Evolutionary conservation across 345 rosid species (phyloP).

Genomic region (Physaria fendleri): DNA sequence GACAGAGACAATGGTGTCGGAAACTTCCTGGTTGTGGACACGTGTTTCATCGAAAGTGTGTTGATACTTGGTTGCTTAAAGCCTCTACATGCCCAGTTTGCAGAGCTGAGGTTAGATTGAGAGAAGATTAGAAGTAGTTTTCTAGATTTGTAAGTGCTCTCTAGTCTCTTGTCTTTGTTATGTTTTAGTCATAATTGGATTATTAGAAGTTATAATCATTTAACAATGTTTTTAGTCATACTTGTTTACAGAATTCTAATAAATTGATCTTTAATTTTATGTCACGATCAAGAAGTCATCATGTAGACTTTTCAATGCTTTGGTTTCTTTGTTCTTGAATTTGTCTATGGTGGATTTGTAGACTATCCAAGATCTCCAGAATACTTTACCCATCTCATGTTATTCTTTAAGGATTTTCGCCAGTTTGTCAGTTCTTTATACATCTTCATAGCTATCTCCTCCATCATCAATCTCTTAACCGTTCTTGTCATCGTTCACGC

Average conservation of each 20-base stretch:
- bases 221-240: too few relatives aligned
- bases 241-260: too few relatives aligned
- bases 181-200: neutral
- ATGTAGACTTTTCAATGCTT: constrained; percentile 4
- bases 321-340: constrained; percentile 5
- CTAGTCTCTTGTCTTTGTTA: neutral
- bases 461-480: constrained; percentile 24
- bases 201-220: neutral
- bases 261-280: too few relatives aligned
- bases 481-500: constrained; percentile 29
- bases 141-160: constrained; percentile 36
- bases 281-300: neutral
- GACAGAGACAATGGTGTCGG: constrained; percentile 79
- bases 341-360: neutral
- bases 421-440: constrained; percentile 17
- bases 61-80: constrained; percentile 73
- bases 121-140: constrained; percentile 23
- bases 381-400: constrained; percentile 21
- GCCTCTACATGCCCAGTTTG: constrained; percentile 68
- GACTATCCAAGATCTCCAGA: constrained; percentile 27
- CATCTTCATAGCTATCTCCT: constrained; percentile 6
- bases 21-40: constrained; percentile 63
- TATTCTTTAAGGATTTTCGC: constrained; percentile 17
- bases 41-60: constrained; percentile 67
- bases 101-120: constrained; percentile 40